Evolutionary conservation across 192 early-diverging fungal species (phyloP).

Genomic region (Backusella tarrabulga): DNA sequence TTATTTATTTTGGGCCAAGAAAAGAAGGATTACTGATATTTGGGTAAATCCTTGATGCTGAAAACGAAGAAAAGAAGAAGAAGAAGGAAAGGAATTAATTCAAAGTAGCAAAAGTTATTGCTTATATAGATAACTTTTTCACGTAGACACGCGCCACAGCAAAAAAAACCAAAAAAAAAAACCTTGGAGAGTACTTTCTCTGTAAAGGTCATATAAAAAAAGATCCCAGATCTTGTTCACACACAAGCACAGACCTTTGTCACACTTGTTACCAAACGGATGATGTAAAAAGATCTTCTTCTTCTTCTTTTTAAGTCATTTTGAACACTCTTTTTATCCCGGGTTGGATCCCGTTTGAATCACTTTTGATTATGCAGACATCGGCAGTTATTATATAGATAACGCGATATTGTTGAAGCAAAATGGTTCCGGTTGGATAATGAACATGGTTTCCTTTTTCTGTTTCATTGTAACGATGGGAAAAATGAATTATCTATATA

Average conservation of each 20-base stretch:
- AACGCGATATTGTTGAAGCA: neutral
- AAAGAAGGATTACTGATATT: neutral
- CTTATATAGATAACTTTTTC: neutral
- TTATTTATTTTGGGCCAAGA: neutral
- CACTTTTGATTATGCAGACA: neutral
- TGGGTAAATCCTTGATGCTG: neutral
- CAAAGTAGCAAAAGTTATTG: neutral
- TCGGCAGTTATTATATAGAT: neutral
- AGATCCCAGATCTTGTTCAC: neutral
- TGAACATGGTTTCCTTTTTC: neutral
- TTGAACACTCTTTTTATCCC: neutral
- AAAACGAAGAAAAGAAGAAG: neutral
- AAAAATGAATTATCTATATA: neutral
- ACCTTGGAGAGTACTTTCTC: neutral
- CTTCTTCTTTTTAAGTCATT: neutral
- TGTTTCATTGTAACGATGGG: neutral
- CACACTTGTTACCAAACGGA: neutral
- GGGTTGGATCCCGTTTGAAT: neutral
- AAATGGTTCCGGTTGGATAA: neutral
- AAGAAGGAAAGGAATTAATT: neutral
- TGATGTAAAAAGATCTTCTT: neutral
- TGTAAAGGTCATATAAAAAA: neutral
- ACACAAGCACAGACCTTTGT: constrained; percentile 11
- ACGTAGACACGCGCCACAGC: neutral
- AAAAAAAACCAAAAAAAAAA: too few relatives aligned